Conservation (phyloP, 345 rosid species). For the Eucalyptus coolabah region DNA sequence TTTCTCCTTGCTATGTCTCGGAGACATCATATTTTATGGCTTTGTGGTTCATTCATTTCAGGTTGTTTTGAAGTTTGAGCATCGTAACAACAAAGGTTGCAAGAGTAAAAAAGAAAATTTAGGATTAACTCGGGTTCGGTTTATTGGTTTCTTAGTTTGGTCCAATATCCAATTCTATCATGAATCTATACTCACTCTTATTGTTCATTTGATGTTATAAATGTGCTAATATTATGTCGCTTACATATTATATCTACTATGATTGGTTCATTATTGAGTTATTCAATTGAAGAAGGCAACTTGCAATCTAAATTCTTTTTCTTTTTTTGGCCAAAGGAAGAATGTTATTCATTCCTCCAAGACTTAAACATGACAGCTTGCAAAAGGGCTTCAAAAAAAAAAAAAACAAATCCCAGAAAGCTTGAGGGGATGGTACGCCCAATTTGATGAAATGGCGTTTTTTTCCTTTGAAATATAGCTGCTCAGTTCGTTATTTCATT, state of each 20-base stretch:
- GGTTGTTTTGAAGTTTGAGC: constrained; percentile 94
- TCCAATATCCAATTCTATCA: background rate
- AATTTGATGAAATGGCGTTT: background rate
- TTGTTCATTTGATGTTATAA: background rate
- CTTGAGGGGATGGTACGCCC: background rate
- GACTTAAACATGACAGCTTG: background rate
- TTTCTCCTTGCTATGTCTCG: background rate
- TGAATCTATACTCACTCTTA: background rate
- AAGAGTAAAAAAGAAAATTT: background rate
- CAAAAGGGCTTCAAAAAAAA: background rate
- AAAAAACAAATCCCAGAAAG: background rate
- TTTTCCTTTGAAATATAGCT: background rate
- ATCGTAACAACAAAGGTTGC: constrained; percentile 88
- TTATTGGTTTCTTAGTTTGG: background rate
- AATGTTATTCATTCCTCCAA: background rate
- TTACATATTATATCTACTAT: background rate
- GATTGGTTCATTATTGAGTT: background rate
- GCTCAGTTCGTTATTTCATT: background rate
- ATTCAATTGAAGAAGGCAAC: background rate
- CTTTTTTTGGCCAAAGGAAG: background rate
- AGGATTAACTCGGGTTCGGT: background rate
- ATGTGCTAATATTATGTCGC: background rate
- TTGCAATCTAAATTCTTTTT: background rate
- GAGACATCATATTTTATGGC: background rate
- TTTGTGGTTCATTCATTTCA: background rate